Base-by-base conservation (phyloP, 352 stramenopile species). In the Globisporangium cystogenes region DNA sequence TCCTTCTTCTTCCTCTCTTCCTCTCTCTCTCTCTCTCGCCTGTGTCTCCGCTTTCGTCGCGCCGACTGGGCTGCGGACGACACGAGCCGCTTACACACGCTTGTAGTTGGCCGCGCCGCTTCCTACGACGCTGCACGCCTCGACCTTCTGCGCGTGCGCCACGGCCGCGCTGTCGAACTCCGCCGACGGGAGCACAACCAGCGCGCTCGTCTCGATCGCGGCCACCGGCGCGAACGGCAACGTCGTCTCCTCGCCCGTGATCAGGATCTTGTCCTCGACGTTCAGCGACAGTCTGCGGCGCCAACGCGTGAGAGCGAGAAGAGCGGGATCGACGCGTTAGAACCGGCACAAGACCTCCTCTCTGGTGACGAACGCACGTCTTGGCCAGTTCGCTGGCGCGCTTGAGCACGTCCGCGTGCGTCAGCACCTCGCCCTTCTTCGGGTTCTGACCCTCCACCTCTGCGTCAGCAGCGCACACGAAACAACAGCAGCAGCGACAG, bases 331-430 rank as follows among this genome's bases (percentile, higher is more conserved):
- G n/a, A n/a, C n/a, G n/a, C n/a, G n/a, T n/a, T n/a, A n/a, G n/a
- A n/a, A n/a, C n/a, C n/a, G n/a, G n/a, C n/a, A n/a, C n/a, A n/a
- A n/a, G n/a, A n/a, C n/a, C n/a, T n/a, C n/a, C n/a, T n/a, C n/a
- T n/a, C n/a, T n/a, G n/a, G n/a, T n/a, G n/a, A n/a, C n/a, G 14
- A 36, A 51, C 74, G 45, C 65, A 93, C 84, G 64, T 82, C 65
- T 88, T 88, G 41, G 67, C 76, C 20, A 95, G 62, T 20, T 81
- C 72, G 50, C 63, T 62, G 1, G 85, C 82, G 36, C 72, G 74
- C 78, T 93, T 82, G 36, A 95, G 72, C 31, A 92, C 52, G 41
- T 93, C 83, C 14, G 76, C 83, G 62, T 95, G 85, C 10, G 82
- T 93, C 31, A 90, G 56, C 47, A 90, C 67, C 5, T 67, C 75